Base-by-base conservation (phyloP, 768 basidiomycete genomes). In the Melanogaster broomeanus region DNA sequence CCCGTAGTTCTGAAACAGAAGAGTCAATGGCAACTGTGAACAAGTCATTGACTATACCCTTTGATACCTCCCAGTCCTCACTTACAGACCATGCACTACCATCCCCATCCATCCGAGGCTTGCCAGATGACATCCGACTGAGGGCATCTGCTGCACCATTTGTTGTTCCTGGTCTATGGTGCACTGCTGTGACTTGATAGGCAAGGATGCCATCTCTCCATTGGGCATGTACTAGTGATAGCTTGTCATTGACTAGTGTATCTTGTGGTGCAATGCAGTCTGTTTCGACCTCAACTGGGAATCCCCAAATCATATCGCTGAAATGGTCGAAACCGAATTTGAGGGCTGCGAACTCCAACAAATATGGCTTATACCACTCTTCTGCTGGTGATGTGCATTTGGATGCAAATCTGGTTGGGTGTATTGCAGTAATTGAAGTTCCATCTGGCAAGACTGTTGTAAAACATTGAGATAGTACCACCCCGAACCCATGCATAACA, bases 321-420 rank as follows among this genome's bases (percentile, higher is more conserved):
- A 73, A 71, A 35, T 73, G 67, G 42, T 71, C 67, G 0, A 71
- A 28, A 0, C 48, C n/a, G n/a, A n/a, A n/a, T n/a, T n/a, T n/a
- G n/a, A n/a, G n/a, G n/a, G n/a, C n/a, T n/a, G n/a, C n/a, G n/a
- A n/a, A n/a, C n/a, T n/a, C n/a, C n/a, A n/a, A n/a, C n/a, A 74
- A 10, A 33, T 64, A 74, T 0, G 72, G 73, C 46, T 61, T 60
- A 55, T 74, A 75, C 3, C 51, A 47, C 30, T 65, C 62, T 50
- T 74, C 69, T 0, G 60, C 33, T 0, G 25, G 15, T 2, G 72
- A 67, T 1, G 72, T 73, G 0, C 62, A 30, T 49, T 74, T 75
- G 0, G 72, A 75, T 0, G 61, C 27, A 49, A 59, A 68, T 0
- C 56, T 55, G 0, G 65, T 50, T 5, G 63, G 58, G 31, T 62